Evolutionary conservation across 1,284 basidiomycete genomes (phyloP).

Genomic region (Cystobasidium sp.): DNA sequence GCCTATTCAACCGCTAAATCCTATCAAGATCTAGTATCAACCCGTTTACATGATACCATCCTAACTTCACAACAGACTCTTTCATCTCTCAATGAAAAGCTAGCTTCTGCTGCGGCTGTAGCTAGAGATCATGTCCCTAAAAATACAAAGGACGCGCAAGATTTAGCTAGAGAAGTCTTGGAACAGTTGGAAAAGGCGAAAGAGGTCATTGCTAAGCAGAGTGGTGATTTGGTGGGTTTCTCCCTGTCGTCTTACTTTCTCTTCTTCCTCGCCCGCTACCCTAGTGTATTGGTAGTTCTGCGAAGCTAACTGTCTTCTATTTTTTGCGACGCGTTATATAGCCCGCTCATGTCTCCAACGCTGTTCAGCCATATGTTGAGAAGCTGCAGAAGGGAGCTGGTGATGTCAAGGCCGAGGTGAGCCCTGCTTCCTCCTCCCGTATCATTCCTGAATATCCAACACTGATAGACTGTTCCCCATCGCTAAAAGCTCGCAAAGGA

Average conservation of each 20-base stretch:
- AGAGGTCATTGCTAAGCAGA: constrained; percentile 32
- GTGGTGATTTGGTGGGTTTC: constrained; percentile 34
- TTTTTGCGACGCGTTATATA: constrained; percentile 5
- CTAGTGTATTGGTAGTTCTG: not conserved
- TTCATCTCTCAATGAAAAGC: constrained; percentile 23
- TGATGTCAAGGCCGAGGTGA: constrained; percentile 41
- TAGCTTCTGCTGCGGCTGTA: constrained; percentile 26
- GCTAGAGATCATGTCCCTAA: constrained; percentile 34
- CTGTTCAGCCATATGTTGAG: constrained; percentile 41
- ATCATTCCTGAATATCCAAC: not conserved
- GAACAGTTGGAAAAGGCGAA: constrained; percentile 34
- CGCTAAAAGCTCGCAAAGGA: constrained; percentile 32
- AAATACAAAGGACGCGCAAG: constrained; percentile 37
- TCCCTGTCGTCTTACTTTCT: no score
- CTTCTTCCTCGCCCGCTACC: not conserved
- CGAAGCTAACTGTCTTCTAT: no score
- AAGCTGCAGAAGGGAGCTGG: constrained; percentile 40
- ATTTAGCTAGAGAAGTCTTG: constrained; percentile 25
- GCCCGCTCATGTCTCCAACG: constrained; percentile 42
- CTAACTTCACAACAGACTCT: constrained; percentile 15
- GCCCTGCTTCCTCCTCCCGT: not conserved
- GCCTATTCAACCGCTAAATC: constrained; percentile 39
- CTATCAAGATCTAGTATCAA: constrained; percentile 35
- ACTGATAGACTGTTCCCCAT: not conserved
- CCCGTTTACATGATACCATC: constrained; percentile 37